phyloP scores from a whole-genome alignment of 352 stramenopile species.

The Phytophthora boehmeriae region DNA sequence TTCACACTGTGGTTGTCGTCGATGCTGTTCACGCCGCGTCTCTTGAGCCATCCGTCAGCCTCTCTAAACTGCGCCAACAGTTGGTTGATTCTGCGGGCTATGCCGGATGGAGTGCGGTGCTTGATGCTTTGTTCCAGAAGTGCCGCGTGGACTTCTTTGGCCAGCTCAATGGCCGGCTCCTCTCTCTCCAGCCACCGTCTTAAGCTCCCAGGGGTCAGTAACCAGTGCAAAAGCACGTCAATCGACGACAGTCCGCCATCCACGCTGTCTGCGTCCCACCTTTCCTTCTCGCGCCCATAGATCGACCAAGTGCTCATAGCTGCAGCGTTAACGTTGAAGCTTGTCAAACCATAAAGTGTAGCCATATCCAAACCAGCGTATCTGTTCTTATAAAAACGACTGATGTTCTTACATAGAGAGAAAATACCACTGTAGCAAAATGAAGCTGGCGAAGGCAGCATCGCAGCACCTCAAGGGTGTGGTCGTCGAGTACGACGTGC shows the following conservation, averaged over 20 bases:
- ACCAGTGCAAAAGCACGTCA: conserved; percentile 19
- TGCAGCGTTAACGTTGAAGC: no score
- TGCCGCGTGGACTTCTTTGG: conserved; percentile 9
- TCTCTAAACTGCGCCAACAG: conserved; percentile 8
- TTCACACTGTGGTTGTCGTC: conserved; percentile 2
- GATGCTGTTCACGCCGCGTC: background rate
- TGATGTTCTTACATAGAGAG: conserved; percentile 24
- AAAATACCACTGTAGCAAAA: conserved; percentile 13
- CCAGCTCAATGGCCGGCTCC: conserved; percentile 3
- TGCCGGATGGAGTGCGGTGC: conserved; percentile 1
- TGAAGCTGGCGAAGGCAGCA: conserved; percentile 75
- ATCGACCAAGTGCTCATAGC: no score
- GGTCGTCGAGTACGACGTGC: conserved; percentile 78
- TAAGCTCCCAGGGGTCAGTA: conserved; percentile 6
- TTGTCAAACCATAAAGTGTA: background rate
- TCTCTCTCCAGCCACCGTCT: background rate
- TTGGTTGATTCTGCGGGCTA: conserved; percentile 5
- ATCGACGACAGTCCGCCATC: conserved; percentile 12
- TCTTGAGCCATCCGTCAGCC: conserved; percentile 12
- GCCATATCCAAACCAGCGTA: no score
- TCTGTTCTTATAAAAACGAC: no score
- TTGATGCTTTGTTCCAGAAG: conserved; percentile 11
- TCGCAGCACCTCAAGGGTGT: conserved; percentile 77
- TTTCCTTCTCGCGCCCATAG: background rate
- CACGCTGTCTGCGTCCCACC: conserved; percentile 18